These are phyloP conservation scores for Nidula niveotomentosa DNA, from an alignment of 1,284 basidiomycete genomes.

Conservation along the genomic window DNA sequence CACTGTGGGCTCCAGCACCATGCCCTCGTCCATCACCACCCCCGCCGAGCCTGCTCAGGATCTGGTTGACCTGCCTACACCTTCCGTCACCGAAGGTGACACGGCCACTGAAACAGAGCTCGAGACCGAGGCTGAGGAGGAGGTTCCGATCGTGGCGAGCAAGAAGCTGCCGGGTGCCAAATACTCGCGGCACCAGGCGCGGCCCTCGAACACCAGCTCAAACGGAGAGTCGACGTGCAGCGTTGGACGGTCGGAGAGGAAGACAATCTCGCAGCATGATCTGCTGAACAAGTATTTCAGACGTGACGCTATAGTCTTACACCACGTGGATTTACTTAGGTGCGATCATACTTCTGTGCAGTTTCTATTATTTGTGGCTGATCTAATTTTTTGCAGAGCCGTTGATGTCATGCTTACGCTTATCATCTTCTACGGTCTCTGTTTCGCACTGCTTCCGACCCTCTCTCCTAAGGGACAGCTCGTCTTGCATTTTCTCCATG, in stretches of 20 bases:
- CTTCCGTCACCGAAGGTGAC: slow-evolving; percentile 71
- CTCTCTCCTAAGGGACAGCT: slow-evolving; percentile 39
- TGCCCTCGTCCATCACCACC: slow-evolving; percentile 10
- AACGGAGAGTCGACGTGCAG: background rate
- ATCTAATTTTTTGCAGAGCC: slow-evolving; percentile 27
- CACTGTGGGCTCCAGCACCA: slow-evolving; percentile 10
- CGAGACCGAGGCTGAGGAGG: slow-evolving; percentile 60
- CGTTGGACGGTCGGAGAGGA: slow-evolving; percentile 14
- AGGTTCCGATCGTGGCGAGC: slow-evolving; percentile 8
- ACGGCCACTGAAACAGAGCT: slow-evolving; percentile 67
- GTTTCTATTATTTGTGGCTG: slow-evolving; percentile 4
- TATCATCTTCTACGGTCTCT: slow-evolving; percentile 37
- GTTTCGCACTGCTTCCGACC: slow-evolving; percentile 34
- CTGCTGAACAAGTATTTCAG: slow-evolving; percentile 90
- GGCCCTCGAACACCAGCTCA: slow-evolving; percentile 8
- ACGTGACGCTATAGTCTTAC: slow-evolving; percentile 81
- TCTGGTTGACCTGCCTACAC: slow-evolving; percentile 43
- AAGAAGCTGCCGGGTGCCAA: slow-evolving; percentile 9
- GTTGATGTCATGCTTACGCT: slow-evolving; percentile 43
- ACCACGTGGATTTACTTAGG: slow-evolving; percentile 86
- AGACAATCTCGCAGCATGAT: slow-evolving; percentile 77
- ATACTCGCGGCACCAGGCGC: slow-evolving; percentile 25
- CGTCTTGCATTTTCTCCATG: slow-evolving; percentile 77
- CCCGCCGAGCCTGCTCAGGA: slow-evolving; percentile 13
- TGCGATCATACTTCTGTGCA: slow-evolving; percentile 22